Evolutionary conservation across 345 rosid species (phyloP).

Genomic region (Ceriops zippeliana): DNA sequence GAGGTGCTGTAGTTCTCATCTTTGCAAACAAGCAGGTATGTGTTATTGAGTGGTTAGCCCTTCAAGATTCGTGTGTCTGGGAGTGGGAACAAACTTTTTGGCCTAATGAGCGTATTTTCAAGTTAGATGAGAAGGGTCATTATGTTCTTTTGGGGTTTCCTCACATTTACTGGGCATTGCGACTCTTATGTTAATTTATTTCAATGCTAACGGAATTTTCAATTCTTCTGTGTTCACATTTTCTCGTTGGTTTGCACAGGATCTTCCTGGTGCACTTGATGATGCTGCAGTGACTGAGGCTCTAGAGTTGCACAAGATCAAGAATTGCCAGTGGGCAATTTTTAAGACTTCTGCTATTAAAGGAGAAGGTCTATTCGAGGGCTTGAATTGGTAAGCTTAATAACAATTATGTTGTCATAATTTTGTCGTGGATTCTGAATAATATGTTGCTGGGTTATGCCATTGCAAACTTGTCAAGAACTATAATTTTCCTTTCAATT

Average conservation of each 20-base stretch:
- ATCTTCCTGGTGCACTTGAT: conserved; percentile 79
- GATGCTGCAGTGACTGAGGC: conserved; percentile 67
- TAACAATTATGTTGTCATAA: too few relatives aligned
- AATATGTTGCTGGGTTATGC: too few relatives aligned
- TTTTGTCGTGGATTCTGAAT: background rate
- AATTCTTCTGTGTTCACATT: background rate
- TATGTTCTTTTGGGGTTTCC: background rate
- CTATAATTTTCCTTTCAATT: too few relatives aligned
- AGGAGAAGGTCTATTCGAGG: conserved; percentile 75
- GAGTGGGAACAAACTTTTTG: background rate
- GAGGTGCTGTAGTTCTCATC: conserved; percentile 58
- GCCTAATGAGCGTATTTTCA: background rate
- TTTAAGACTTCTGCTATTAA: conserved; percentile 68
- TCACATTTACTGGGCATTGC: background rate
- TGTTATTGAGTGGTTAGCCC: background rate
- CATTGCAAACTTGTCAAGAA: too few relatives aligned
- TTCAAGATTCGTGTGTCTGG: background rate
- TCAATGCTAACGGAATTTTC: background rate
- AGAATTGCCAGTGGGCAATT: conserved; percentile 68
- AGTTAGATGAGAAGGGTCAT: background rate
- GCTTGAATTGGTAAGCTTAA: conserved; percentile 66
- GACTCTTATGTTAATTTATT: background rate
- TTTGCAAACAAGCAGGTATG: conserved; percentile 75
- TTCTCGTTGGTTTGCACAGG: conserved; percentile 32
- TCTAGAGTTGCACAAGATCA: conserved; percentile 66